A percentile compares a stretch with the other conserved stretches of the same genome.
Evolutionary conservation across 2,329 filamentous ascomycete species (phyloP).

Genomic region (Botrytis porri): DNA sequence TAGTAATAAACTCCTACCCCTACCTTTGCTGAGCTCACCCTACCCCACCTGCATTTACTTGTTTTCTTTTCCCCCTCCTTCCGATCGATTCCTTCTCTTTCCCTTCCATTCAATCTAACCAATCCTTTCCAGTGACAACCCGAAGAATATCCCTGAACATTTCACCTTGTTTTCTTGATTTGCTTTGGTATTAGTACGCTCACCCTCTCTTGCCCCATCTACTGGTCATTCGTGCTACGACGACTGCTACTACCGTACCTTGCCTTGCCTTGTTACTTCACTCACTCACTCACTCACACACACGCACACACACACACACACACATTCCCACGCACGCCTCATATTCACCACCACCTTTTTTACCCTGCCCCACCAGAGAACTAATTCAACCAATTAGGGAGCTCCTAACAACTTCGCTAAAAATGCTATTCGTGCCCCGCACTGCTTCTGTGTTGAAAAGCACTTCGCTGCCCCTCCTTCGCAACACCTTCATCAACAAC

Average conservation of each 20-base stretch:
- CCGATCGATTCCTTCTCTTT: conserved; percentile 13
- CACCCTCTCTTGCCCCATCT: neutral
- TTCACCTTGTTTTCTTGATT: neutral
- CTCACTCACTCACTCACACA: neutral
- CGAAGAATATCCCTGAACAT: neutral
- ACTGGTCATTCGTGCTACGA: neutral
- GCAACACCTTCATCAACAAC: conserved; percentile 22
- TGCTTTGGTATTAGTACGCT: neutral
- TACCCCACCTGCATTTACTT: neutral
- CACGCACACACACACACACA: too few relatives aligned
- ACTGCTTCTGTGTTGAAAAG: conserved; percentile 20
- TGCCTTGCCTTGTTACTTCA: neutral
- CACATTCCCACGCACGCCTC: conserved; percentile 8
- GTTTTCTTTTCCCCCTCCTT: conserved; percentile 6
- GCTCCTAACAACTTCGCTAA: conserved; percentile 13
- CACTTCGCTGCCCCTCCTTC: conserved; percentile 21
- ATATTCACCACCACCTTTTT: conserved; percentile 3
- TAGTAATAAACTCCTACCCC: neutral
- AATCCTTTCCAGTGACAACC: neutral
- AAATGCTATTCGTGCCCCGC: conserved; percentile 22
- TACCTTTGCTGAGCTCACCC: neutral
- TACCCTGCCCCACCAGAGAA: neutral
- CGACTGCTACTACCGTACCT: neutral
- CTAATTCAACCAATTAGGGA: conserved; percentile 7
- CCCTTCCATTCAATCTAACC: neutral